phyloP scores from a whole-genome alignment of 1,139 yeast species.

The Lodderomyces oxycetoniae region DNA sequence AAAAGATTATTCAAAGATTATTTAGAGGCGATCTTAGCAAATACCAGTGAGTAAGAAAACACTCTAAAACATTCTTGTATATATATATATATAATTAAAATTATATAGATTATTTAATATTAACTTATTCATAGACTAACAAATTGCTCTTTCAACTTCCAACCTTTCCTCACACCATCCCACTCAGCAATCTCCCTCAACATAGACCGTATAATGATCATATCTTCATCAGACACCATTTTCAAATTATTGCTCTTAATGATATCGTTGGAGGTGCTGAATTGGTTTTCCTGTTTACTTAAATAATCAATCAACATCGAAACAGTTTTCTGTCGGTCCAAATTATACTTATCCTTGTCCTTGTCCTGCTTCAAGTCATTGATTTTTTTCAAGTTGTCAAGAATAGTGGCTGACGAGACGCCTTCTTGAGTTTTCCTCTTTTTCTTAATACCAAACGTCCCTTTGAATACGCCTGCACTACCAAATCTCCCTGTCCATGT shows the following conservation, averaged over 20 bases:
- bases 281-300: conserved; percentile 29
- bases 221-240: conserved; percentile 50
- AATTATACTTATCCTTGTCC: conserved; percentile 15
- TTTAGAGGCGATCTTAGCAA: conserved; percentile 43
- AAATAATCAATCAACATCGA: conserved; percentile 33
- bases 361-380: conserved; percentile 11
- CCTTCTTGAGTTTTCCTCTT: conserved; percentile 9
- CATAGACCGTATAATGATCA: conserved; percentile 63
- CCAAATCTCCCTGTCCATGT: conserved; percentile 98
- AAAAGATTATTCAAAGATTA: conserved; percentile 48
- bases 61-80: too few relatives aligned
- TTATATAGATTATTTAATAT: too few relatives aligned
- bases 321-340: conserved; percentile 19
- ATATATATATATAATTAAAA: too few relatives aligned
- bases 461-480: conserved; percentile 52
- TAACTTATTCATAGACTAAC: background rate
- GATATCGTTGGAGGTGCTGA: conserved; percentile 57
- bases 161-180: conserved; percentile 52
- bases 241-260: conserved; percentile 45
- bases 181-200: conserved; percentile 66
- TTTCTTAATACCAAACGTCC: conserved; percentile 22
- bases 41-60: too few relatives aligned
- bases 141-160: conserved; percentile 63
- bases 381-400: conserved; percentile 23
- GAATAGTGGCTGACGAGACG: conserved; percentile 26